Base-by-base conservation (phyloP, 1,284 basidiomycete genomes). In the Gymnopus androsaceus region DNA sequence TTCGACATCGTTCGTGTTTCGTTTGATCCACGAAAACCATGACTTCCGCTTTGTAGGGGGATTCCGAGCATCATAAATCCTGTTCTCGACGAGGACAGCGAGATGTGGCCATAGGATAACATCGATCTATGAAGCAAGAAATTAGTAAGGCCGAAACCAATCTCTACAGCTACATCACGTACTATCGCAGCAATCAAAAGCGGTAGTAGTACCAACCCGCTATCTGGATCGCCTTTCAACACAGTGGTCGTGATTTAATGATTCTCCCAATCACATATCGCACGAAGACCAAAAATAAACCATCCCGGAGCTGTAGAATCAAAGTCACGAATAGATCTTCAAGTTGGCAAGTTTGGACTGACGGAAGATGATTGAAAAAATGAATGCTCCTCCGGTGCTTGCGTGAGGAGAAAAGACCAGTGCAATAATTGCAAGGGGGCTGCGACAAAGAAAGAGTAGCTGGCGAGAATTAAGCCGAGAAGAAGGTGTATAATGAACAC, bases 291-390 rank as follows among this genome's bases (percentile, higher is more conserved):
- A 61, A 90, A 92, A 15, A 90, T 77, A 63, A 88, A 91, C 67
- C 84, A 91, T 11, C 81, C 80, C 0, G 90, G 85, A 0, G 90
- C n/a, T n/a, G n/a, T n/a, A n/a, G n/a, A n/a, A n/a, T n/a, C n/a
- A n/a, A n/a, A n/a, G n/a, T n/a, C n/a, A n/a, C n/a, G n/a, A n/a
- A n/a, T n/a, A n/a, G n/a, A n/a, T n/a, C n/a, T n/a, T n/a, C n/a
- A n/a, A n/a, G n/a, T n/a, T n/a, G n/a, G n/a, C n/a, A n/a, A n/a
- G n/a, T n/a, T n/a, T n/a, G n/a, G n/a, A n/a, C n/a, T n/a, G n/a
- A n/a, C n/a, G 90, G 66, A 92, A 90, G 36, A 92, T 69, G 49
- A 93, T 64, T 0, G 85, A 81, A 63, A 88, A 85, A 30, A 90
- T 72, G 53, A 83, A 80, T 6, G 81, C 82, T 1, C 72, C 75